Base-by-base conservation (phyloP, 2,329 filamentous ascomycete species). In the Bipolaris gigantea region DNA sequence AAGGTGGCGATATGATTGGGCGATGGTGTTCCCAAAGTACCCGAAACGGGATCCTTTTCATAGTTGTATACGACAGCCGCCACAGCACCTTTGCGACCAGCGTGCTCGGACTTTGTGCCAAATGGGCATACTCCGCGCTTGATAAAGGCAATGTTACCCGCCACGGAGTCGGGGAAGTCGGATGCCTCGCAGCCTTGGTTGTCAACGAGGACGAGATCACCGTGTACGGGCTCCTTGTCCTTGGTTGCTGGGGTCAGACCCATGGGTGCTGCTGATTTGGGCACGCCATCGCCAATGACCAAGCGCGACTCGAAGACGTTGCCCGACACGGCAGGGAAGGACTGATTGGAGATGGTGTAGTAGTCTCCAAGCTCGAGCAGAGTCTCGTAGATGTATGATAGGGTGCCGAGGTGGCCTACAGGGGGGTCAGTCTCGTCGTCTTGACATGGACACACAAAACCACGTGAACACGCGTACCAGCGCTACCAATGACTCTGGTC, bases 51-150 rank as follows among this genome's bases (percentile, higher is more conserved):
- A 1, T 85, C 88, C 2, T 82, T 77, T 4, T 86, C 85, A 63
- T 87, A 88, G 77, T 93, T 92, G 76, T 90, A 93, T 35, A 94
- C 80, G 15, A 94, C 76, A 1, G 87, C 88, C 2, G 87, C 89
- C 9, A 85, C 73, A 8, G 90, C 90, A 19, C 89, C 89, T 2
- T 88, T 88, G 50, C 79, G 81, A 43, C 86, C 88, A 7, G 90
- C 89, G 18, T 83, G 77, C 51, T 81, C 81, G 0, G 88, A 88
- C 76, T 95, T 94, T 56, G 80, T 77, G 15, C 86, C 88, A 64
- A 94, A 94, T 4, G 84, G 64, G 67, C 90, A 94, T 1, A 77
- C 80, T 51, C 90, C 90, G 51, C 90, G 86, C 45, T 81, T 80
- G 63, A 94, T 81, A 41, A 94, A 80, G 5, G 88, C 89, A 56